Conservation (phyloP, 2,329 filamentous ascomycete genomes). For the Orbilia ellipsospora region DNA sequence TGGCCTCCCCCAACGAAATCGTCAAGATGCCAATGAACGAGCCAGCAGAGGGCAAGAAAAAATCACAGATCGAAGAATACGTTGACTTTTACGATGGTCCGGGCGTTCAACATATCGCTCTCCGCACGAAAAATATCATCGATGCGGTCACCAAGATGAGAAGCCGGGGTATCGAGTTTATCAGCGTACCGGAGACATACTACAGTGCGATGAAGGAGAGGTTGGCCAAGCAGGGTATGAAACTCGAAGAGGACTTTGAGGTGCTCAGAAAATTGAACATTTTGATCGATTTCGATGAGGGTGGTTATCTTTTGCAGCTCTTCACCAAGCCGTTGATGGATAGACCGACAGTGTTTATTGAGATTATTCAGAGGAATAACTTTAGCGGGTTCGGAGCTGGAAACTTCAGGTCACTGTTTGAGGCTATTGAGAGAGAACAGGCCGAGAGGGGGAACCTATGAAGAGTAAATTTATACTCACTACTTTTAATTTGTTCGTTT, state of each 20-base stretch:
- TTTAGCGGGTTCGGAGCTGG: constrained; percentile 94
- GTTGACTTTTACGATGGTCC: constrained; percentile 89
- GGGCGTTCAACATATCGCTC: constrained; percentile 92
- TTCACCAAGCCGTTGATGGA: constrained; percentile 84
- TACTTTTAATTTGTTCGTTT: constrained; percentile 3
- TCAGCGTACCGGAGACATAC: constrained; percentile 86
- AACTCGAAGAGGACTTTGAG: constrained; percentile 81
- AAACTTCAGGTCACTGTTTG: constrained; percentile 94
- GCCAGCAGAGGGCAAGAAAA: constrained; percentile 87
- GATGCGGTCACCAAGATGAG: constrained; percentile 79
- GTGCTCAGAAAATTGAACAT: constrained; percentile 82
- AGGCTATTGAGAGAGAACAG: constrained; percentile 95
- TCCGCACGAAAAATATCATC: constrained; percentile 84
- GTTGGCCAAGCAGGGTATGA: constrained; percentile 67
- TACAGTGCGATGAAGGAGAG: constrained; percentile 80
- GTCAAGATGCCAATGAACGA: constrained; percentile 99
- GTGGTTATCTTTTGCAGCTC: constrained; percentile 78
- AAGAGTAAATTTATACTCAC: constrained; percentile 37
- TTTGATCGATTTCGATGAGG: constrained; percentile 93
- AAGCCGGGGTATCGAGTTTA: constrained; percentile 91
- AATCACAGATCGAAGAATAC: constrained; percentile 93
- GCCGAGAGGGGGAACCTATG: constrained; percentile 83
- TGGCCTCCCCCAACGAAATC: constrained; percentile 83
- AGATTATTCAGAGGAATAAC: constrained; percentile 92
- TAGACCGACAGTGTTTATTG: constrained; percentile 92